Evolutionary conservation across 192 early-diverging fungal species (phyloP).

Genomic region (Coemansia sp.): DNA sequence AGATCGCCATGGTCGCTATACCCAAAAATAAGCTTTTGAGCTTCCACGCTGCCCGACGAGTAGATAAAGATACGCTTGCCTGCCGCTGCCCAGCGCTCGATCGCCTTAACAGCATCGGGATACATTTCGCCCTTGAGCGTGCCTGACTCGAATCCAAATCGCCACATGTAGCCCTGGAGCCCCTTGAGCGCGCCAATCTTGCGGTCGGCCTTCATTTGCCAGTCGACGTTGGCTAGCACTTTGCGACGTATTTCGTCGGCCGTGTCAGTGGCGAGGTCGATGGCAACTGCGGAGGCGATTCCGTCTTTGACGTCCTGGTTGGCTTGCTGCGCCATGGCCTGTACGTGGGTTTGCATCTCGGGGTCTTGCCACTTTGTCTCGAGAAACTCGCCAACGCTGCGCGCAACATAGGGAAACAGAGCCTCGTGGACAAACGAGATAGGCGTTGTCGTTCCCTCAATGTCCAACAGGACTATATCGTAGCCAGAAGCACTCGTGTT

Average conservation of each 20-base stretch:
- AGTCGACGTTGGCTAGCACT: slow-evolving; percentile 65
- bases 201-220: slow-evolving; percentile 86
- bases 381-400: slow-evolving; percentile 70
- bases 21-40: slow-evolving; percentile 93
- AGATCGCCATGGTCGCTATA: slow-evolving; percentile 82
- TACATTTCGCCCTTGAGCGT: slow-evolving; percentile 80
- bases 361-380: slow-evolving; percentile 56
- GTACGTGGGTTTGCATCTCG: slow-evolving; percentile 51
- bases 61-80: slow-evolving; percentile 86
- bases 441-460: slow-evolving; percentile 96
- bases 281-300: slow-evolving; percentile 4
- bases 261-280: slow-evolving; percentile 21
- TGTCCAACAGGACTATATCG: slow-evolving; percentile 69
- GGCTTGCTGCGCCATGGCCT: slow-evolving; percentile 60
- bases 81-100: slow-evolving; percentile 68
- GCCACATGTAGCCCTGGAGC: slow-evolving; percentile 98
- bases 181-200: slow-evolving; percentile 90
- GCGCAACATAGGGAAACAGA: slow-evolving; percentile 87
- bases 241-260: slow-evolving; percentile 18
- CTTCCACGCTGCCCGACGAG: slow-evolving; percentile 92
- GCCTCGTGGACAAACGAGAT: slow-evolving; percentile 96
- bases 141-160: slow-evolving; percentile 78
- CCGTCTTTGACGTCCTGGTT: slow-evolving; percentile 25
- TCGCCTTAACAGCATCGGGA: slow-evolving; percentile 80
- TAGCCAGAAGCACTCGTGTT: slow-evolving; percentile 11